Base-by-base conservation (phyloP, 2,329 filamentous ascomycete genomes). In the Aspergillus pseudoterreus region DNA sequence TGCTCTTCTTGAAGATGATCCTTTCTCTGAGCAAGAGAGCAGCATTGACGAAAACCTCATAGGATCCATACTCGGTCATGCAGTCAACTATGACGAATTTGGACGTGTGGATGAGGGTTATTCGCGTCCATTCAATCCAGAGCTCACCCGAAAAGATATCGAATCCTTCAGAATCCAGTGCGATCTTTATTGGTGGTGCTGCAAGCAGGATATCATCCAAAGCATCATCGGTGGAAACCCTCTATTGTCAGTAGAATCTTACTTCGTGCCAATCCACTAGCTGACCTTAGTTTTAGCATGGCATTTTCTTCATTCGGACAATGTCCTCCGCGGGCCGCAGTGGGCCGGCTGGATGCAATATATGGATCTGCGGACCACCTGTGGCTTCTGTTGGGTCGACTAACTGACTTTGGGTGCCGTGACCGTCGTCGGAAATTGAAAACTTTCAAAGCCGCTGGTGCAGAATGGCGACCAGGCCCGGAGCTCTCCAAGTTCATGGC, bases 161-260 rank as follows among this genome's bases (percentile, higher is more conserved):
- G 85, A 90, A 55, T 85, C 82, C 38, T 95, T 88, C 63, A 88
- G 94, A 63, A 86, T 88, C 14, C 78, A 94, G 36, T 84, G 88
- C 57, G 94, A 97, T 71, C 73, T 97, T 4, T 95, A 88, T 66
- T 99, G 92, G 92, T 96, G 91, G 88, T 96, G 92, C 67, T 86
- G 83, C 62, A 95, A 96, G 70, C 94, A 96, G 77, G 94, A 97
- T 68, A 84, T 88, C 8, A 95, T 92, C 61, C 92, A 96, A 68
- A 91, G 89, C 66, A 83, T 96, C 54, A 76, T 97, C 21, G 94
- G 92, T 59, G 92, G 90, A 8, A 92, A 92, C 39, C 81, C 81
- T 55, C 76, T 95, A 43, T 86, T 96, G 90, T 96, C 76, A 80
- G 90, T 80, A 22, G 38, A 39, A 17, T 45, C 3, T 9, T 9